phyloP scores from a whole-genome alignment of 2,329 filamentous ascomycete species.

The Fusarium vanettenii region DNA sequence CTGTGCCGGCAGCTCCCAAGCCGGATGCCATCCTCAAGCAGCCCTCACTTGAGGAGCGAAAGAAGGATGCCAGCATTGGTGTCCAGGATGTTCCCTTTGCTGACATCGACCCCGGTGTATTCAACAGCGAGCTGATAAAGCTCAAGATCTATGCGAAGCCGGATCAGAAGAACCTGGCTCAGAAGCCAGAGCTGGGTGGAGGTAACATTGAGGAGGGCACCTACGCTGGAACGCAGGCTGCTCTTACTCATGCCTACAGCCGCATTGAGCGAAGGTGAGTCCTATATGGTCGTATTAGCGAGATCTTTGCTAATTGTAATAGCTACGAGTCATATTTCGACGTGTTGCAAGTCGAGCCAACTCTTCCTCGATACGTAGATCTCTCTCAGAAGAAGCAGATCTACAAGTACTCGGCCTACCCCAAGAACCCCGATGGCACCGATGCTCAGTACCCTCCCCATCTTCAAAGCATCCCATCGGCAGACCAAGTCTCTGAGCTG shows the following conservation, averaged over 20 bases:
- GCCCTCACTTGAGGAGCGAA: constrained; percentile 37
- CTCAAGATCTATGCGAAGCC: constrained; percentile 43
- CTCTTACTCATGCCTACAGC: constrained; percentile 49
- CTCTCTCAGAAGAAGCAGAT: constrained; percentile 46
- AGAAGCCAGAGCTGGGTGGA: constrained; percentile 36
- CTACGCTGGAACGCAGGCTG: constrained; percentile 49
- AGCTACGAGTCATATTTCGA: constrained; percentile 51
- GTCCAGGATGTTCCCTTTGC: constrained; percentile 44
- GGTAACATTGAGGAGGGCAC: constrained; percentile 48
- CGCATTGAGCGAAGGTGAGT: constrained; percentile 50
- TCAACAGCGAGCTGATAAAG: constrained; percentile 47
- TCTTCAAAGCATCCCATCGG: constrained; percentile 44
- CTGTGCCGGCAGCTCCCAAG: neutral
- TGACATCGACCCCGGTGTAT: constrained; percentile 50
- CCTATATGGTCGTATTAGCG: accelerated
- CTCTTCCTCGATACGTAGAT: constrained; percentile 45
- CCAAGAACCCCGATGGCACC: constrained; percentile 43
- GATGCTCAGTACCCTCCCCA: constrained; percentile 46
- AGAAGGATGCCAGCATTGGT: constrained; percentile 38
- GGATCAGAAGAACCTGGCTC: constrained; percentile 37
- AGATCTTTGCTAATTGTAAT: neutral
- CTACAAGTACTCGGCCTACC: constrained; percentile 43
- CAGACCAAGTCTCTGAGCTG: constrained; percentile 40
- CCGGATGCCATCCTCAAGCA: constrained; percentile 43
- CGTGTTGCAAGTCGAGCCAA: constrained; percentile 48